phyloP scores from a whole-genome alignment of 2,329 filamentous ascomycete genomes.

The Aspergillus sp. region DNA sequence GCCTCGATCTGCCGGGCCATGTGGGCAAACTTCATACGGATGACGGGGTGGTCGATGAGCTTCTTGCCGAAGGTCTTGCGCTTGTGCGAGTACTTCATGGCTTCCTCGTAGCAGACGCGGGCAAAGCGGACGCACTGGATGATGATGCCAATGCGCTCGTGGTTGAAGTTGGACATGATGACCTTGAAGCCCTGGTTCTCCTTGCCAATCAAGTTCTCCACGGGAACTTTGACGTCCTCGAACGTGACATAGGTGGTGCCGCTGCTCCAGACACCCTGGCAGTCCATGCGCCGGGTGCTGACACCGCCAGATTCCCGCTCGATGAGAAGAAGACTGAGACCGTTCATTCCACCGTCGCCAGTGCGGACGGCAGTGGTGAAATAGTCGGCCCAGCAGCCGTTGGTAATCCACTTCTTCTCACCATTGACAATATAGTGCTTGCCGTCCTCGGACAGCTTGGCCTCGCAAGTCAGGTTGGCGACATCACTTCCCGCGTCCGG shows the following conservation, averaged over 20 bases:
- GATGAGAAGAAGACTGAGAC: constrained; percentile 81
- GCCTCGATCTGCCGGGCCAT: constrained; percentile 98
- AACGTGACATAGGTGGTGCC: constrained; percentile 97
- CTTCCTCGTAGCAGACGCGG: constrained; percentile 94
- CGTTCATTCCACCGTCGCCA: constrained; percentile 81
- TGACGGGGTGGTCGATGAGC: constrained; percentile 92
- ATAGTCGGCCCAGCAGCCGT: constrained; percentile 93
- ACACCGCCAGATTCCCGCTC: constrained; percentile 79
- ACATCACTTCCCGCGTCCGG: constrained; percentile 92
- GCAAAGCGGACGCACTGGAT: constrained; percentile 95
- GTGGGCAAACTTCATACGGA: constrained; percentile 92
- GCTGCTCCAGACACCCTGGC: constrained; percentile 90
- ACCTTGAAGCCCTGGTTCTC: constrained; percentile 97
- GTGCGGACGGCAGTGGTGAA: constrained; percentile 96
- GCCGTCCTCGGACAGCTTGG: constrained; percentile 86
- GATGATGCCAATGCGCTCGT: constrained; percentile 97
- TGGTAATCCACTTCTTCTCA: constrained; percentile 99
- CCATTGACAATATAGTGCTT: constrained; percentile 99
- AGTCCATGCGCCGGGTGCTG: constrained; percentile 91
- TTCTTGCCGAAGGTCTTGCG: constrained; percentile 93
- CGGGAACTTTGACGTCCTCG: constrained; percentile 97
- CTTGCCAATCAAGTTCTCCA: constrained; percentile 97
- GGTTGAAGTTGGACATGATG: constrained; percentile 99
- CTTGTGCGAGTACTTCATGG: constrained; percentile 94
- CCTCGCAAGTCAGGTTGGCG: constrained; percentile 89